These are phyloP conservation scores for Cladophialophora yegresii DNA, from an alignment of 2,329 filamentous ascomycete genomes.

Conservation along the genomic window DNA sequence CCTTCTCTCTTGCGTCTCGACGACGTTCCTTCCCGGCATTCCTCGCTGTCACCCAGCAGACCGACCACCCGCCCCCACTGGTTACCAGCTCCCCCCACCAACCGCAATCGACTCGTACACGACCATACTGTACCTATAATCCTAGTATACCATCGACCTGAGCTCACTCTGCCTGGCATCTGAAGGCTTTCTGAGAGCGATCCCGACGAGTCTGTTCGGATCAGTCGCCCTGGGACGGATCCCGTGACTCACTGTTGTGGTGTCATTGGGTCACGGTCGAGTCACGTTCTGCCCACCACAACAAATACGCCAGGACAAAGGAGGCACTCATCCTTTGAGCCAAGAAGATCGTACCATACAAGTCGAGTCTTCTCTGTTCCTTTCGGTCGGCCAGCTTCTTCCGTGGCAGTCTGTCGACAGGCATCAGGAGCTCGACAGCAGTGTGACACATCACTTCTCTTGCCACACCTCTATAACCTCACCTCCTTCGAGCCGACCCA, in stretches of 20 bases:
- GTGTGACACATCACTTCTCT: constrained; percentile 17
- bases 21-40: constrained; percentile 32
- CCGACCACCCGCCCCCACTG: constrained; percentile 24
- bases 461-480: constrained; percentile 7
- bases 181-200: constrained; percentile 7
- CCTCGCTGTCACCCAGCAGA: constrained; percentile 29
- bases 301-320: constrained; percentile 24
- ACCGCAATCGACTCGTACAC: constrained; percentile 16
- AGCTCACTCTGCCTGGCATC: constrained; percentile 16
- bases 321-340: constrained; percentile 20
- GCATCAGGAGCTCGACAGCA: constrained; percentile 18
- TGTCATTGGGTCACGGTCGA: constrained; percentile 19
- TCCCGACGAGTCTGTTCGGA: constrained; percentile 12
- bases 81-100: constrained; percentile 17
- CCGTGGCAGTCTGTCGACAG: constrained; percentile 27
- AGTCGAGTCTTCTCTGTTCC: constrained; percentile 9
- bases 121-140: constrained; percentile 27
- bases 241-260: constrained; percentile 23
- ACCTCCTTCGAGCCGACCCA: constrained; percentile 9
- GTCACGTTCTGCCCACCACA: constrained; percentile 19
- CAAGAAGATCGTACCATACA: constrained; percentile 16
- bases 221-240: constrained; percentile 9
- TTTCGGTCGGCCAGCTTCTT: constrained; percentile 12
- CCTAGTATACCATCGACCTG: constrained; percentile 26
- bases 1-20: constrained; percentile 29